Base-by-base conservation (phyloP, 495 filamentous ascomycete genomes). In the Elaphomyces granulatus region DNA sequence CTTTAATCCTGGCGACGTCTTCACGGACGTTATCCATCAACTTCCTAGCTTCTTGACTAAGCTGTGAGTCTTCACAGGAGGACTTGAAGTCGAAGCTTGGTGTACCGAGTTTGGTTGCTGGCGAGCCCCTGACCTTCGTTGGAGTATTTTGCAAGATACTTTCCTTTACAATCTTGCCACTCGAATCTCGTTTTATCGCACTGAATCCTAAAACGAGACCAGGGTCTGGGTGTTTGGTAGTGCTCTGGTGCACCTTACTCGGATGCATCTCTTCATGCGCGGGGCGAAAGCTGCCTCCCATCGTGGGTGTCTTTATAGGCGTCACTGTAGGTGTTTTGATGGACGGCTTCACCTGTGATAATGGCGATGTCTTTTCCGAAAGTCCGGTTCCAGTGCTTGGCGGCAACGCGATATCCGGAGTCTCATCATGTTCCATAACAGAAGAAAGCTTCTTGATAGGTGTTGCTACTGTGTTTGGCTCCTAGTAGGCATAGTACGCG, bases 1-100 rank as follows among this genome's bases (percentile, higher is more conserved):
- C 68, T 48, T 80, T 84, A 52, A 83, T 78, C 30, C 67, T 68
- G 9, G 65, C 70, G 3, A 77, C 80, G 42, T 90, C 72, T 14
- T 71, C 75, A 1, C 82, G 78, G 14, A 84, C 60, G 32, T 77
- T 77, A 19, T 80, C 73, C 81, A 90, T 87, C 55, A 94, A 70
- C 36, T 71, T 68, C 54, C 75, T 78, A 3, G 87, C 81, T 33
- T 81, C 77, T 8, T 75, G 68, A 38, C 80, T 81, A 9, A 94
- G 73, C 39, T 81, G 68, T 17, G 73, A 61, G 8, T 64, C 64
- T 15, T 72, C 67, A 20, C 64, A 67, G 19, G 66, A 56, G 44
- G 81, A 79, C 43, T 70, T 77, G 61, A 92, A 92, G 30, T 83
- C 79, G 54, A 87, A 92, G 0, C 64, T 68, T 0, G 82, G 74